Evolutionary conservation across 176 grass and related monocot genomes (phyloP).

Genomic region (Leersia perrieri): DNA sequence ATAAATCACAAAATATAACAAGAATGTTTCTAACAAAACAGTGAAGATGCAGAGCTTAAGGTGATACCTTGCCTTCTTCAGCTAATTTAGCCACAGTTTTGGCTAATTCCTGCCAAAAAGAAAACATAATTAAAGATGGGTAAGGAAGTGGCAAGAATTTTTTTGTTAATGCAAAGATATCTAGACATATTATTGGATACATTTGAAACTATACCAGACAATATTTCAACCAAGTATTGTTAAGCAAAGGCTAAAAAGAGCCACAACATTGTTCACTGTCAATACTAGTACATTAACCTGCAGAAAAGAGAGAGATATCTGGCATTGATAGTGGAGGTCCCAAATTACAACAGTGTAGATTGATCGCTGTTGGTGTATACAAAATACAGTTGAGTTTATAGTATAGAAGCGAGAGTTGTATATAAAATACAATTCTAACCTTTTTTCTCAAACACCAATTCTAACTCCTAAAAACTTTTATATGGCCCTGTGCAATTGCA

Average conservation of each 20-base stretch:
- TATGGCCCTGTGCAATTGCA: too few relatives aligned
- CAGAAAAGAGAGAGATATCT: too few relatives aligned
- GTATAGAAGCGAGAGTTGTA: neutral
- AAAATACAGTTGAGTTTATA: neutral
- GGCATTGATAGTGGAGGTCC: too few relatives aligned
- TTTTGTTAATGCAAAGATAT: neutral
- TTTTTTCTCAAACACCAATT: too few relatives aligned
- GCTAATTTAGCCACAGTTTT: constrained; percentile 87
- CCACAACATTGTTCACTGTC: too few relatives aligned
- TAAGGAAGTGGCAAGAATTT: neutral
- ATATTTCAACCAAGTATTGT: neutral
- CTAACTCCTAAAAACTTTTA: too few relatives aligned
- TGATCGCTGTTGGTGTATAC: neutral
- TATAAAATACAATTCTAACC: neutral
- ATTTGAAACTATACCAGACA: constrained; percentile 2
- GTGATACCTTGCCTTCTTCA: constrained; percentile 90
- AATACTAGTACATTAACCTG: too few relatives aligned
- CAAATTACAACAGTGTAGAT: neutral
- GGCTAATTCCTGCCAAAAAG: constrained; percentile 64
- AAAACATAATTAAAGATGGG: constrained; percentile 29
- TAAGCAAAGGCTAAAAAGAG: too few relatives aligned
- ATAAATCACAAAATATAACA: neutral
- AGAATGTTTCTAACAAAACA: neutral
- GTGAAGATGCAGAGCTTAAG: neutral
- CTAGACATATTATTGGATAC: neutral